Conservation (phyloP, 192 early-diverging fungal species). For the Coemansia sp. region DNA sequence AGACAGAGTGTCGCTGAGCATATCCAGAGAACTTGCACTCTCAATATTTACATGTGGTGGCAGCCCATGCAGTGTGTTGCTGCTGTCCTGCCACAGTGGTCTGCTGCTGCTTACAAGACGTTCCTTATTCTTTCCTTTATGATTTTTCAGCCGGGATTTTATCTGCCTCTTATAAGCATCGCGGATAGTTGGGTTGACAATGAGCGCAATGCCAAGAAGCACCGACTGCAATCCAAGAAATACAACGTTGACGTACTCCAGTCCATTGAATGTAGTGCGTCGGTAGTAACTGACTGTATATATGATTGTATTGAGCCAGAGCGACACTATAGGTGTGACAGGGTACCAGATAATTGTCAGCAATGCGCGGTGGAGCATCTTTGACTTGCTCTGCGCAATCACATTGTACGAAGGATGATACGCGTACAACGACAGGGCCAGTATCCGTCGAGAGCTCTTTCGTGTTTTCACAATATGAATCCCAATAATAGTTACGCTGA, state of each 20-base stretch:
- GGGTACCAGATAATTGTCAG: slow-evolving; percentile 42
- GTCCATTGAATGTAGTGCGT: slow-evolving; percentile 10
- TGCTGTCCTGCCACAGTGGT: not conserved
- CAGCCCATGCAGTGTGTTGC: not conserved
- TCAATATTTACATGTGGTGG: not conserved
- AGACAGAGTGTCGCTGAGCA: not conserved
- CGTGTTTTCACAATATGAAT: slow-evolving; percentile 21
- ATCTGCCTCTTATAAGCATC: not conserved
- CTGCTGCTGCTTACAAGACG: not conserved
- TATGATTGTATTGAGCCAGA: slow-evolving; percentile 37
- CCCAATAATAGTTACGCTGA: slow-evolving; percentile 19
- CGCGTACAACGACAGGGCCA: slow-evolving; percentile 2
- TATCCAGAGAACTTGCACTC: not conserved
- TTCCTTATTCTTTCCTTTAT: not conserved
- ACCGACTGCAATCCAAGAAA: slow-evolving; percentile 38
- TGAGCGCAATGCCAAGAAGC: slow-evolving; percentile 29
- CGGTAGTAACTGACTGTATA: slow-evolving; percentile 30
- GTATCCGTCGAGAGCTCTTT: slow-evolving; percentile 6
- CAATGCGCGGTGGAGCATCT: slow-evolving; percentile 31
- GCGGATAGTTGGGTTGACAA: slow-evolving; percentile 35
- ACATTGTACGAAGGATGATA: slow-evolving; percentile 8
- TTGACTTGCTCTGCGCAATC: not conserved
- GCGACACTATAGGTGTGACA: slow-evolving; percentile 33
- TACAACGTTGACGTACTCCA: slow-evolving; percentile 28
- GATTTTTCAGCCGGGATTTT: not conserved